Base-by-base conservation (phyloP, 805 yeast species). In the Cyberlindnera saturnus region DNA sequence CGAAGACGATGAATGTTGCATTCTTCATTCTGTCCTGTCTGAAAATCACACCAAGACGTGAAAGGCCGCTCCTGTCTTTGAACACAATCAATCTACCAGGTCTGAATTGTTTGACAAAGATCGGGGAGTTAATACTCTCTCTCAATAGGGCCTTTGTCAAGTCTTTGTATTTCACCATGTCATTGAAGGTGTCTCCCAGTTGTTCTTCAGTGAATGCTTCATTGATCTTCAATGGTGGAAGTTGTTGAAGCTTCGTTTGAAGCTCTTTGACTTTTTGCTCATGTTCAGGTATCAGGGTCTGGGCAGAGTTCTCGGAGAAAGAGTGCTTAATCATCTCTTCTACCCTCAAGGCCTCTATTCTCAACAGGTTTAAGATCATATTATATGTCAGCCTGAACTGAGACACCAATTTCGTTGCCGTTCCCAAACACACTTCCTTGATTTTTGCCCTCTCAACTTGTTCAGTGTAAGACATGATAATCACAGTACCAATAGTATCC, bases 261-360 rank as follows among this genome's bases (percentile, higher is more conserved):
- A 82, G 66, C 34, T 66, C 66, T 38, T 77, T 70, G 23, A 88
- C 78, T 48, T 75, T 73, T 56, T 75, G 72, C 61, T 89, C 83
- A 57, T 87, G 93, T 50, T 89, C 95, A 0, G 97, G 97, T 41
- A 88, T 65, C 52, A 90, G 65, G 0, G 88, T 77, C 59, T 91
- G 97, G 1, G 90, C 74, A 0, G 90, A 73, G 57, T 93, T 90
- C 60, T 93, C 99, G 64, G 95, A 79, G 63, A 93, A 93, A 0
- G 97, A 89, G 49, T 91, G 86, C 59, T 90, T 91, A 55, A 93
- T 91, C 96, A 93, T 93, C 61, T 93, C 99, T 60, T 93, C 99
- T n/a, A 93, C 98, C 53, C 84, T 78, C 48, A 93, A 69, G 0
- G 98, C 97, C 62, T 93, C 99, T 45, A 93, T 89, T 60, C 99